Base-by-base conservation (phyloP, 495 filamentous ascomycete genomes). In the Daldinia childiae region DNA sequence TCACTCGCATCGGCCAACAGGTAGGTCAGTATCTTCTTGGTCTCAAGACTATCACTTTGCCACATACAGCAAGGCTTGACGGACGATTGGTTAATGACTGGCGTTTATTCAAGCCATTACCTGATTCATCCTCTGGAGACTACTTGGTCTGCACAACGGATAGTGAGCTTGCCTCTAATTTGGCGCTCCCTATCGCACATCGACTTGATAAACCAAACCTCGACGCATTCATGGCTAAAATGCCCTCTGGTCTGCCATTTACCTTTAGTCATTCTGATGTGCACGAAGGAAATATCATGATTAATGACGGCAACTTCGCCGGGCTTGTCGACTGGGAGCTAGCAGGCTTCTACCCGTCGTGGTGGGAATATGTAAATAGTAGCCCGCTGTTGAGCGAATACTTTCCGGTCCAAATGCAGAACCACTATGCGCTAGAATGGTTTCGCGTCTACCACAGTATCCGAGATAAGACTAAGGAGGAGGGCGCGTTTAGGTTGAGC, bases 361-460 rank as follows among this genome's bases (percentile, higher is more conserved):
- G 68, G 68, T 71, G 68, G 62, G 68, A 71, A 32, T 71, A 51
- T 19, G 50, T 71, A 30, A 66, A 66, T n/a, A 52, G 62, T 41
- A 58, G 48, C 11, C 21, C 38, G 12, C 17, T 51, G 27, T 12
- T 71, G 17, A 43, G 58, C 41, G 39, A 62, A 30, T 11, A 66
- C 21, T 52, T 58, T 15, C 68, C 62, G 4, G 11, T 30, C 1
- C 8, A 39, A 11, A 6, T 65, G 17, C 41, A 43, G 19, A 6
- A 66, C 17, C 6, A 21, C 4, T n/a, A 15, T 3, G 68, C 62
- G 21, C n/a, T 71, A 21, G 57, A 39, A 14, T 66, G 62, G 62
- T 66, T 71, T 41, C 38, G 30, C 12, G 32, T 71, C 24, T 71
- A 71, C 38, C 50, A 52, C 12, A 32, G 30, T 15, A 24, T 71